phyloP scores from a whole-genome alignment of 1,139 yeast species.

The Zygosaccharomyces pseudobailii region DNA sequence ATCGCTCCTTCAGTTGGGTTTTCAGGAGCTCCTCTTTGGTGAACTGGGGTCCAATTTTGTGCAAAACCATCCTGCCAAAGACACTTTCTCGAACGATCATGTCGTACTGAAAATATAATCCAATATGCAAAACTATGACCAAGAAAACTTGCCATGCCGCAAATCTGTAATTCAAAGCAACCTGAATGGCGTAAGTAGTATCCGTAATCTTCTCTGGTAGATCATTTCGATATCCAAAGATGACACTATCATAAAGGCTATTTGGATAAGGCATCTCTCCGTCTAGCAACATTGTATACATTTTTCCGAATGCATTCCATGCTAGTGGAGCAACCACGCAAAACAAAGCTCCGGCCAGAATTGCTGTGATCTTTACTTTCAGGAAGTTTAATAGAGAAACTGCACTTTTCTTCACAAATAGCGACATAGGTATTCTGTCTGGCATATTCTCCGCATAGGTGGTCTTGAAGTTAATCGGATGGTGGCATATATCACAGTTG shows the following conservation, averaged over 20 bases:
- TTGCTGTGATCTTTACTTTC: conserved; percentile 34
- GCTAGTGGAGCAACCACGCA: conserved; percentile 52
- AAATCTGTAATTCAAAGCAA: conserved; percentile 21
- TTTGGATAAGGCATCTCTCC: conserved; percentile 43
- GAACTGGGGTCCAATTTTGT: conserved; percentile 55
- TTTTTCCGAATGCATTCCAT: conserved; percentile 50
- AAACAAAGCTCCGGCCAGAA: conserved; percentile 41
- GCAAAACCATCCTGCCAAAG: conserved; percentile 50
- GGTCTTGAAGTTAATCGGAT: conserved; percentile 67
- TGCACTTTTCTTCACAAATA: conserved; percentile 42
- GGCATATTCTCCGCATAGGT: conserved; percentile 73
- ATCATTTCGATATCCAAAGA: conserved; percentile 43
- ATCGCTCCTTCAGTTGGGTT: conserved; percentile 24
- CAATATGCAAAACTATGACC: conserved; percentile 42
- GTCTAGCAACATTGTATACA: conserved; percentile 52
- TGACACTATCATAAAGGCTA: conserved; percentile 39
- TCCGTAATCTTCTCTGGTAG: conserved; percentile 10
- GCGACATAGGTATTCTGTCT: conserved; percentile 48
- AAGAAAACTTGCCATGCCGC: conserved; percentile 30
- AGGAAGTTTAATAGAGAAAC: conserved; percentile 27
- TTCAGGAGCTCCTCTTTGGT: conserved; percentile 32
- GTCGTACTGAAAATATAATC: conserved; percentile 57
- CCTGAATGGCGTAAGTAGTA: conserved; percentile 11
- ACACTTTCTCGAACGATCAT: conserved; percentile 72
- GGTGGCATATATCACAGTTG: conserved; percentile 85